phyloP scores from a whole-genome alignment of 1,284 basidiomycete species.

The Cerrena zonata region DNA sequence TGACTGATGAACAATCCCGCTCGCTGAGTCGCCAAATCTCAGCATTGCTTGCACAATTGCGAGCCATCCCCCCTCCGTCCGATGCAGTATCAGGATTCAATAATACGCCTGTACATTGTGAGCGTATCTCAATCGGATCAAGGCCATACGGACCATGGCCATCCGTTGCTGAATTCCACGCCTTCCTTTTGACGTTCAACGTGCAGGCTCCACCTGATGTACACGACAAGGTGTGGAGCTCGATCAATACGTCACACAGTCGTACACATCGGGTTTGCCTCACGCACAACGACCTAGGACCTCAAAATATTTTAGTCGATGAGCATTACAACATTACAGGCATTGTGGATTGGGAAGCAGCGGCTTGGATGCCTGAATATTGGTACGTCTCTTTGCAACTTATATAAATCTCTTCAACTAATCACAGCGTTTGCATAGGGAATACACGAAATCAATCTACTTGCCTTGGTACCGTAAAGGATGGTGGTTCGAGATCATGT shows the following conservation, averaged over 20 bases:
- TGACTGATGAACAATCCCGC: not conserved
- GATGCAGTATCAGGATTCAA: not conserved
- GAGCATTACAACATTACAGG: slow-evolving; percentile 17
- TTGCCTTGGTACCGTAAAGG: not conserved
- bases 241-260: slow-evolving; percentile 5
- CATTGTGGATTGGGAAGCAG: slow-evolving; percentile 23
- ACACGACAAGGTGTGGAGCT: not conserved
- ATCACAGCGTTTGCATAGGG: not conserved
- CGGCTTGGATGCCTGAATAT: slow-evolving; percentile 24
- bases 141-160: not conserved
- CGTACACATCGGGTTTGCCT: slow-evolving; percentile 10
- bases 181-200: not conserved
- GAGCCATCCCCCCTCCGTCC: not conserved
- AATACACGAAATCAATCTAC: not conserved
- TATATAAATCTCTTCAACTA: too few species aligned
- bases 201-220: too few species aligned
- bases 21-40: not conserved
- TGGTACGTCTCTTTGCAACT: slow-evolving; percentile 17
- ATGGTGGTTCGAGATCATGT: not conserved
- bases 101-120: not conserved
- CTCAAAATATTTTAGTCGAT: slow-evolving; percentile 19
- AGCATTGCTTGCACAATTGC: not conserved
- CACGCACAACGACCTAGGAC: slow-evolving; percentile 20
- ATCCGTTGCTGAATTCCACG: not conserved
- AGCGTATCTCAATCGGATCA: not conserved